Evolutionary conservation across 2,329 filamentous ascomycete genomes (phyloP), one percentile per base, ranked within the genome.

Genomic region (Geoglossum cookeanum): DNA sequence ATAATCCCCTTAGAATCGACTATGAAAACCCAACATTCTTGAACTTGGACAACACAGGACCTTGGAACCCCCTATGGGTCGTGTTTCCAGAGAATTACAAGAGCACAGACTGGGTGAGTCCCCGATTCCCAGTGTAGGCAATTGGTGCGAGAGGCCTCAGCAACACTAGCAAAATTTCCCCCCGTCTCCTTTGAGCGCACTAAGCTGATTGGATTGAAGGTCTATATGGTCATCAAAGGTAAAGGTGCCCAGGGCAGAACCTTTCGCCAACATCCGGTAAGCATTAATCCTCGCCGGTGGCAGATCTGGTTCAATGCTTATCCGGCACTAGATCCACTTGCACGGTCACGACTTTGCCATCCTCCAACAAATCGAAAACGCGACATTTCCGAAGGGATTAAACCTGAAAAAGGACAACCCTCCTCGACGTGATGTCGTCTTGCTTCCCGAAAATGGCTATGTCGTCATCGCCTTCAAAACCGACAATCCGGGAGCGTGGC

Each of bases 331-430:
- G 0, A 81, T 86, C 68, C 83, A 87, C 67, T 66, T 85, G 1
- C 83, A 87, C 69, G 82, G 82, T 13, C 78, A 83, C 67, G 84
- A 87, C 70, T 83, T 87, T 71, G 81, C 80, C 64, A 70, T 87
- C 54, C 73, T 51, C 27, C 27, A 51, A 30, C 48, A 51, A 33
- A 30, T 32, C 27, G 30, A 15, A 30, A 17, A 15, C 11, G 27
- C 8, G 27, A 32, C 27, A 33, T 30, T 32, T 17, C 48, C 48
- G 9, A 17, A 51, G 1, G 9, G 9, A n/a, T 32, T 51, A 32
- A 32, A n/a, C 27, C 17, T 33, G 27, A 51, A 5, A 32, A 30
- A 5, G 58, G 61, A 60, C 3, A 79, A 79, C 63, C 76, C 77
- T 1, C 70, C 75, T 64, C 68, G 75, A 9, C 67, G 77, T 37